Evolutionary conservation across 2,329 filamentous ascomycete genomes (phyloP).

Genomic region (Colletotrichum cereale): DNA sequence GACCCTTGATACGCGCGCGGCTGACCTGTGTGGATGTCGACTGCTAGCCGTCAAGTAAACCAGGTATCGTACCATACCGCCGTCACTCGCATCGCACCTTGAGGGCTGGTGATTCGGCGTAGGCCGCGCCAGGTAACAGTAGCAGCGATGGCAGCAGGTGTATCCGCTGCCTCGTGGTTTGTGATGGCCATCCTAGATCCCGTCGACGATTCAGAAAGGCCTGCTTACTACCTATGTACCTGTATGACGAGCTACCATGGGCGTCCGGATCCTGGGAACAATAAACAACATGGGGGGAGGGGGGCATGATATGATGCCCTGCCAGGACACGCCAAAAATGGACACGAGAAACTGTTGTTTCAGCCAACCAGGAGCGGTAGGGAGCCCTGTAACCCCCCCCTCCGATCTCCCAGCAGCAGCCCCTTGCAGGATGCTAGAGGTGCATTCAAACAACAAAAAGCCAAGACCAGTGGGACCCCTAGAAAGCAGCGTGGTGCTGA

Average conservation of each 20-base stretch:
- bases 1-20: slow-evolving; percentile 21
- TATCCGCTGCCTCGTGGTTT: slow-evolving; percentile 29
- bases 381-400: slow-evolving; percentile 34
- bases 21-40: slow-evolving; percentile 13
- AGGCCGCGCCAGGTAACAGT: slow-evolving; percentile 14
- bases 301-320: slow-evolving; percentile 21
- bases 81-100: slow-evolving; percentile 13
- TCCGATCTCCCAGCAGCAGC: slow-evolving; percentile 30
- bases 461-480: slow-evolving; percentile 22
- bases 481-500: slow-evolving; percentile 17
- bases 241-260: slow-evolving; percentile 30
- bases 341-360: slow-evolving; percentile 42
- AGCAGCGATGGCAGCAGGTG: not conserved
- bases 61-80: not conserved
- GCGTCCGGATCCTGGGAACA: slow-evolving; percentile 25
- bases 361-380: slow-evolving; percentile 39
- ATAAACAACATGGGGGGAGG: slow-evolving; percentile 32
- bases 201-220: slow-evolving; percentile 21
- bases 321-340: slow-evolving; percentile 39
- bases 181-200: slow-evolving; percentile 25
- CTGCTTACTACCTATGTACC: too few relatives aligned
- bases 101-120: not conserved
- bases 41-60: slow-evolving; percentile 11
- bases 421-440: slow-evolving; percentile 36
- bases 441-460: slow-evolving; percentile 17